A percentile compares a stretch with the other conserved stretches of the same genome.
phyloP scores from a whole-genome alignment of 2,329 filamentous ascomycete genomes.

The Claviceps sorghi region DNA sequence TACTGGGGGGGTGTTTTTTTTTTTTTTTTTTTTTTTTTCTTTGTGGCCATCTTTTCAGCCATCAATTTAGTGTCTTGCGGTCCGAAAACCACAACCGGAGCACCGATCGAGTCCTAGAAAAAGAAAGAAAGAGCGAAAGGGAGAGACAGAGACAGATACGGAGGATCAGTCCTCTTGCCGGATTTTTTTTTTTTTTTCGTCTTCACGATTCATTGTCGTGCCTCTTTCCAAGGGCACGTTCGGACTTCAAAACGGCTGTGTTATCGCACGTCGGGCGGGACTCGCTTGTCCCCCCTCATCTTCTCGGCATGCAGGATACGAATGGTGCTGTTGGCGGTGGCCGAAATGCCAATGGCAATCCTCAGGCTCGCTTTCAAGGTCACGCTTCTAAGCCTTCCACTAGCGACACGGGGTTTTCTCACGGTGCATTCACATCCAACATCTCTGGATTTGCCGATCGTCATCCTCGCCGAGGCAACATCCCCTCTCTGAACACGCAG shows the following conservation, averaged over 20 bases:
- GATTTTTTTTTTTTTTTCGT: too few relatives aligned
- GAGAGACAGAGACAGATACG: neutral
- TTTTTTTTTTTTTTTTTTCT: too few relatives aligned
- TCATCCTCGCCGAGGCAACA: slow-evolving; percentile 69
- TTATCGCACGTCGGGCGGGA: slow-evolving; percentile 66
- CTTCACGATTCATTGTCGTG: slow-evolving; percentile 21
- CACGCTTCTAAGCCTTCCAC: slow-evolving; percentile 69
- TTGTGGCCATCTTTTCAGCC: neutral
- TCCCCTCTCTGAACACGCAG: slow-evolving; percentile 85
- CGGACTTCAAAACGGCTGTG: slow-evolving; percentile 65
- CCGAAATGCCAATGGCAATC: slow-evolving; percentile 24
- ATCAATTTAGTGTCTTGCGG: neutral
- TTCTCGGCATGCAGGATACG: slow-evolving; percentile 85
- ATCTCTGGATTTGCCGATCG: slow-evolving; percentile 73
- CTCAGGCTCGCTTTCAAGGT: slow-evolving; percentile 50
- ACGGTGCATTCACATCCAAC: slow-evolving; percentile 83
- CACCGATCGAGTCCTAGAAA: neutral
- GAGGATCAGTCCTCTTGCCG: neutral
- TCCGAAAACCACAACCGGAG: neutral
- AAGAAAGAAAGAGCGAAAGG: neutral
- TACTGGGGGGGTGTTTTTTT: too few relatives aligned
- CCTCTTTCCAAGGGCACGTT: slow-evolving; percentile 36
- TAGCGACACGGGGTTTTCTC: slow-evolving; percentile 80
- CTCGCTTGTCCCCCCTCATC: slow-evolving; percentile 73
- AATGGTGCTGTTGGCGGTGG: slow-evolving; percentile 44